Conservation (phyloP, 176 grass and related monocot genomes). For the Triticum timopheevii region DNA sequence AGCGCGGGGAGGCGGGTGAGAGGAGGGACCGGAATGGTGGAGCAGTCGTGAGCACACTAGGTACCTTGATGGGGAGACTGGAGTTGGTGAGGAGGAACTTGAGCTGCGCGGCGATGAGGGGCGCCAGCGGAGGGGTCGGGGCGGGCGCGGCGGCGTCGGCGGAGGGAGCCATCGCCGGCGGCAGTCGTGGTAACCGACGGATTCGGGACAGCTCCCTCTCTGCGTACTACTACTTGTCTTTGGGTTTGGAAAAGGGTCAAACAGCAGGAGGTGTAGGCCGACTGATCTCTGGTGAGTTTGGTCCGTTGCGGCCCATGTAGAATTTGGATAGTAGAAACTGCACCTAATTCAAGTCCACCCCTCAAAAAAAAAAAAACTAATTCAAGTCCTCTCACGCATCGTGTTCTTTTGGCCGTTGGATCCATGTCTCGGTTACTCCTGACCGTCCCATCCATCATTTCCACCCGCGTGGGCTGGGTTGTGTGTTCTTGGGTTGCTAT, state of each 20-base stretch:
- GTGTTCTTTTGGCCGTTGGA: no score
- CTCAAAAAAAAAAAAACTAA: no score
- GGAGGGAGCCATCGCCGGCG: slow-evolving; percentile 44
- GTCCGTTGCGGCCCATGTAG: not conserved
- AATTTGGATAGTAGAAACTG: no score
- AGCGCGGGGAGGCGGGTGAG: not conserved
- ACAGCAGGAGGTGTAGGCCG: not conserved
- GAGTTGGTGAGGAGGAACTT: slow-evolving; percentile 66
- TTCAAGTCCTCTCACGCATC: no score
- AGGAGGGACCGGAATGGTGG: not conserved
- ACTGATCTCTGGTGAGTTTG: not conserved
- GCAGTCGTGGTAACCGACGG: slow-evolving; percentile 14
- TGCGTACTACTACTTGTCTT: not conserved
- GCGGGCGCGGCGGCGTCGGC: slow-evolving; percentile 25
- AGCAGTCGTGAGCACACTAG: not conserved
- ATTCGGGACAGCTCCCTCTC: not conserved
- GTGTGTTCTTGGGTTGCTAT: no score
- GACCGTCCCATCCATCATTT: no score
- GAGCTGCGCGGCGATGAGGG: slow-evolving; percentile 80
- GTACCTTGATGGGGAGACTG: slow-evolving; percentile 72
- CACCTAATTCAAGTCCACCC: no score
- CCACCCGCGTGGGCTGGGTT: no score
- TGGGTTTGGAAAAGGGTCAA: slow-evolving; percentile 15
- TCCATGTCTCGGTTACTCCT: no score
- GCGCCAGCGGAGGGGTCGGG: slow-evolving; percentile 37